These are phyloP conservation scores for Ploettnerulaceae sp. DNA, from an alignment of 2,329 filamentous ascomycete species.

Conservation along the genomic window DNA sequence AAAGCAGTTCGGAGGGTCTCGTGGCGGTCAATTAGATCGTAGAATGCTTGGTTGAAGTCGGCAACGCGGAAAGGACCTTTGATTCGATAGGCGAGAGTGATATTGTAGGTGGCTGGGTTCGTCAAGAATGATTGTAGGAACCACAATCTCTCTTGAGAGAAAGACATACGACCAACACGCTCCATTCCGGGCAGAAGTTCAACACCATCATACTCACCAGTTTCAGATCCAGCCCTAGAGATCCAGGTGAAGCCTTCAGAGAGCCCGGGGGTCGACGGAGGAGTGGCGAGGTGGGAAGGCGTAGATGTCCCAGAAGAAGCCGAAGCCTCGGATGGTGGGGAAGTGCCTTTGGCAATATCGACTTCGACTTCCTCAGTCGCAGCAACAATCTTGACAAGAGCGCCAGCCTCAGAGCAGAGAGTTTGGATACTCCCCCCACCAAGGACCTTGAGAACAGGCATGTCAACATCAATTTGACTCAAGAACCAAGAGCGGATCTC, in stretches of 20 bases:
- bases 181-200: slow-evolving; percentile 9
- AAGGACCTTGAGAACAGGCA: slow-evolving; percentile 21
- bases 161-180: slow-evolving; percentile 12
- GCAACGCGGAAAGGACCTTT: slow-evolving; percentile 23
- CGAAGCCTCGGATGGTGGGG: slow-evolving; percentile 10
- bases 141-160: slow-evolving; percentile 25
- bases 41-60: slow-evolving; percentile 23
- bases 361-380: neutral
- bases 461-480: slow-evolving; percentile 37
- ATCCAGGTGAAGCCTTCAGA: slow-evolving; percentile 13
- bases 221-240: slow-evolving; percentile 7
- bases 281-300: slow-evolving; percentile 6
- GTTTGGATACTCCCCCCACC: slow-evolving; percentile 14
- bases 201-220: slow-evolving; percentile 10
- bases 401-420: slow-evolving; percentile 11
- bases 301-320: slow-evolving; percentile 10
- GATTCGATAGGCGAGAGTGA: slow-evolving; percentile 18
- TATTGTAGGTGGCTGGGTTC: slow-evolving; percentile 29
- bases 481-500: slow-evolving; percentile 43
- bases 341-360: slow-evolving; percentile 1
- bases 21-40: slow-evolving; percentile 22
- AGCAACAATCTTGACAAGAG: slow-evolving; percentile 10
- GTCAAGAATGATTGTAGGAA: slow-evolving; percentile 25
- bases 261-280: slow-evolving; percentile 10
- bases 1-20: slow-evolving; percentile 30